phyloP scores from a whole-genome alignment of 2,329 filamentous ascomycete genomes.

The Penicillium frequentans region DNA sequence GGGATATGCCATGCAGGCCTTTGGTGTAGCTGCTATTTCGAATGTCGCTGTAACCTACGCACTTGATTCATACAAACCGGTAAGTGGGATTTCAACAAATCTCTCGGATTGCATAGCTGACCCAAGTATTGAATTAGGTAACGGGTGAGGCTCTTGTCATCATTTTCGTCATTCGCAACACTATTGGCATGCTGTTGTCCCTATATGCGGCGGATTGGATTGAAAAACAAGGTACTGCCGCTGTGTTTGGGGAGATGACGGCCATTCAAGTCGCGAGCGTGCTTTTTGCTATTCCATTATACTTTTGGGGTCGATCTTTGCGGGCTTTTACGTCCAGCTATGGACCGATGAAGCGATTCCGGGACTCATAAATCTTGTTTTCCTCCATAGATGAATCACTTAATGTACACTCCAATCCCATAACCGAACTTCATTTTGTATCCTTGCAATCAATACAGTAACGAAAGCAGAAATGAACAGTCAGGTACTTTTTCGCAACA shows the following conservation, averaged over 20 bases:
- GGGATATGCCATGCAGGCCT: constrained; percentile 29
- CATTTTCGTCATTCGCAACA: constrained; percentile 29
- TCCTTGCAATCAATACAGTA: too few species aligned
- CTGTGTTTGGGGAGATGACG: constrained; percentile 28
- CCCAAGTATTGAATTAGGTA: constrained; percentile 10
- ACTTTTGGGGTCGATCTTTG: constrained; percentile 19
- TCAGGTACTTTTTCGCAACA: too few species aligned
- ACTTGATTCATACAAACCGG: constrained; percentile 26
- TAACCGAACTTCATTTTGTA: too few species aligned
- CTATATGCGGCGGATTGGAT: constrained; percentile 28
- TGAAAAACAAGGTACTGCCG: constrained; percentile 17
- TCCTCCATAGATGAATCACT: not conserved
- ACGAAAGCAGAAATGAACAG: too few species aligned
- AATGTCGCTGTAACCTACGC: constrained; percentile 30
- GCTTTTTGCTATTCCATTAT: constrained; percentile 22
- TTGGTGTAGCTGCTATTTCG: constrained; percentile 28
- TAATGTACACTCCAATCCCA: too few species aligned
- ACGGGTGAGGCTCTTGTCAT: constrained; percentile 28
- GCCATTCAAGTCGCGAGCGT: constrained; percentile 24
- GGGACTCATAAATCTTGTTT: not conserved
- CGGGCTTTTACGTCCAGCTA: constrained; percentile 20
- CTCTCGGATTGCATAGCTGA: not conserved
- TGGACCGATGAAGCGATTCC: constrained; percentile 28
- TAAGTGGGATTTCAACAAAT: constrained; percentile 3
- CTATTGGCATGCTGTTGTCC: constrained; percentile 28